Conservation (phyloP, 2,329 filamentous ascomycete genomes). For the Emmonsia crescens region DNA sequence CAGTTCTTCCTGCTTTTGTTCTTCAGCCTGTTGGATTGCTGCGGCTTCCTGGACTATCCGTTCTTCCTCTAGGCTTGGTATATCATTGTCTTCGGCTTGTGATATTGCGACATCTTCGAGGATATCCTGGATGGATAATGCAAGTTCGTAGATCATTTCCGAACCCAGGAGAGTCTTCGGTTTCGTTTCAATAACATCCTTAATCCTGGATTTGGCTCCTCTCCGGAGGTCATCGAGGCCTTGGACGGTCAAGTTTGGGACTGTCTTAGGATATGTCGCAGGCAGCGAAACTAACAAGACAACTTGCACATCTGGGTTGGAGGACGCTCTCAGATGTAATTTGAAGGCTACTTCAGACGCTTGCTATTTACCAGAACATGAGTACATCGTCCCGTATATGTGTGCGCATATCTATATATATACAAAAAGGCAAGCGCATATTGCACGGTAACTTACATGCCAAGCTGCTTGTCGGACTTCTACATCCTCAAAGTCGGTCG, state of each 20-base stretch:
- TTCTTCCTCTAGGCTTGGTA: slow-evolving; percentile 84
- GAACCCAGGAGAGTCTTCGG: slow-evolving; percentile 54
- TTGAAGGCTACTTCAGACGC: slow-evolving; percentile 70
- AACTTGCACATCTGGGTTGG: slow-evolving; percentile 59
- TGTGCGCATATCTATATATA: background rate
- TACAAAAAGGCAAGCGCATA: slow-evolving; percentile 3
- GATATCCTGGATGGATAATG: slow-evolving; percentile 52
- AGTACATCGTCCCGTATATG: slow-evolving; percentile 8
- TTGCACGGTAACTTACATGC: slow-evolving; percentile 53
- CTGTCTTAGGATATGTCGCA: slow-evolving; percentile 80
- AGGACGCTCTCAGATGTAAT: slow-evolving; percentile 62
- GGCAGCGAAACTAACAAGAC: slow-evolving; percentile 71
- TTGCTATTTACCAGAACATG: slow-evolving; percentile 42
- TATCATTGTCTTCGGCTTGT: slow-evolving; percentile 60
- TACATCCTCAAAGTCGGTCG: slow-evolving; percentile 72
- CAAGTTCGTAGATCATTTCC: slow-evolving; percentile 56
- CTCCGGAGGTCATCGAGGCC: slow-evolving; percentile 55
- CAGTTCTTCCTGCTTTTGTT: slow-evolving; percentile 40
- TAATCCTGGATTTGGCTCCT: slow-evolving; percentile 59
- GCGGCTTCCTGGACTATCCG: slow-evolving; percentile 68
- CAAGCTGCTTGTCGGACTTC: slow-evolving; percentile 62
- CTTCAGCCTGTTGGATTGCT: slow-evolving; percentile 42
- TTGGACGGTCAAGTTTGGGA: slow-evolving; percentile 61
- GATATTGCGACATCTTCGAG: slow-evolving; percentile 77
- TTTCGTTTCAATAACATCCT: slow-evolving; percentile 56